These are phyloP conservation scores for Teratosphaeria epicoccoides DNA, from an alignment of 2,329 filamentous ascomycete species.

Conservation along the genomic window DNA sequence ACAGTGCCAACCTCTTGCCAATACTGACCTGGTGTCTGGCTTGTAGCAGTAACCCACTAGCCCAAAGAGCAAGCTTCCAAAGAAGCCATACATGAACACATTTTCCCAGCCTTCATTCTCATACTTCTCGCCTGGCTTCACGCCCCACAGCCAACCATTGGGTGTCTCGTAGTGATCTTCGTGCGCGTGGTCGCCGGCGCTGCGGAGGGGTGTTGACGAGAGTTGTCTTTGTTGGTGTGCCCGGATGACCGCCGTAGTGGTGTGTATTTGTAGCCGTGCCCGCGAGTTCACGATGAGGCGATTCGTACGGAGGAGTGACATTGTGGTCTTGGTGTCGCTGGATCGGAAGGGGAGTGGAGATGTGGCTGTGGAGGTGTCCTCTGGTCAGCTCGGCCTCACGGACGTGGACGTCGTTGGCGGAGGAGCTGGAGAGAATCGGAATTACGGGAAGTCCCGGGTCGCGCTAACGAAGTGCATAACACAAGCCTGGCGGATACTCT, in stretches of 20 bases:
- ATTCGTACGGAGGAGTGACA: constrained; percentile 21
- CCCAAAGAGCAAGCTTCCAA: constrained; percentile 62
- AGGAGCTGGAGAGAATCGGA: neutral
- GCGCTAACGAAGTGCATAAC: neutral
- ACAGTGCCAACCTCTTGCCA: neutral
- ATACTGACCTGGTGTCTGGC: constrained; percentile 88
- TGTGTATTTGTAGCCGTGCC: constrained; percentile 23
- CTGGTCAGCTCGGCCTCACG: neutral
- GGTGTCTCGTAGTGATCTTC: constrained; percentile 81
- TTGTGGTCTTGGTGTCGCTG: constrained; percentile 8
- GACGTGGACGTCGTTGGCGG: neutral
- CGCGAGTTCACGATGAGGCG: constrained; percentile 22
- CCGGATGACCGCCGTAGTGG: constrained; percentile 18
- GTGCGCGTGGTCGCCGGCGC: constrained; percentile 51
- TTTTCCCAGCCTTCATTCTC: constrained; percentile 95
- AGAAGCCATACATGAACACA: constrained; percentile 74
- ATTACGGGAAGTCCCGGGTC: neutral
- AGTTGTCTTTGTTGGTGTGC: constrained; percentile 20
- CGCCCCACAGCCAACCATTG: constrained; percentile 81
- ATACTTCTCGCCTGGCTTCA: constrained; percentile 91
- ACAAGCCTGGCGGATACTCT: neutral
- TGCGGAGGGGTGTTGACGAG: constrained; percentile 22
- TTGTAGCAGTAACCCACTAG: constrained; percentile 85
- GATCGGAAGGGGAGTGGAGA: constrained; percentile 3
- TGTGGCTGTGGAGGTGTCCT: constrained; percentile 2